Conservation (phyloP, 2,329 filamentous ascomycete species). For the Ophiostoma sp. region DNA sequence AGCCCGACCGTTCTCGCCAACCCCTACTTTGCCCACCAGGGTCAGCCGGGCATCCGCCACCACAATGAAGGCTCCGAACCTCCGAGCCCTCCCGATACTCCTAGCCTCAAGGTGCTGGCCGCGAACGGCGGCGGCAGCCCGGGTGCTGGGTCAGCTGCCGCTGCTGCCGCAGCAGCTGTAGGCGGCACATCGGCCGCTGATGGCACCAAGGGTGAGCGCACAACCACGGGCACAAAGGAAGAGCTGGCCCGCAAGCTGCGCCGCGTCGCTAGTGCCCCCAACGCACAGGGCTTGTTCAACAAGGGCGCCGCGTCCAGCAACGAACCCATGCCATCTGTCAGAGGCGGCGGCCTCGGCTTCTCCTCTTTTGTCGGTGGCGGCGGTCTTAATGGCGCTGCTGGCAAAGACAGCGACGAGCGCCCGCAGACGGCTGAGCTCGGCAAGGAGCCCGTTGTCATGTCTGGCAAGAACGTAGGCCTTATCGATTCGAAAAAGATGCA, state of each 20-base stretch:
- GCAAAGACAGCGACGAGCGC: constrained; percentile 49
- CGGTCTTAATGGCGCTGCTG: constrained; percentile 6
- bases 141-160: constrained; percentile 29
- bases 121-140: constrained; percentile 53
- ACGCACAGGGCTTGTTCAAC: constrained; percentile 85
- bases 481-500: constrained; percentile 41
- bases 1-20: constrained; percentile 93
- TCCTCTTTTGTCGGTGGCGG: background rate
- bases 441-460: constrained; percentile 67
- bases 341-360: background rate
- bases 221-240: constrained; percentile 78
- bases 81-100: constrained; percentile 86
- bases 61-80: constrained; percentile 92
- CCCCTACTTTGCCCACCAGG: constrained; percentile 95
- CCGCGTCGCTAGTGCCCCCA: constrained; percentile 91
- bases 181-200: background rate
- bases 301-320: constrained; percentile 40
- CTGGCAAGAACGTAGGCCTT: constrained; percentile 43
- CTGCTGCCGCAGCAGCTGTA: constrained; percentile 14
- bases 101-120: constrained; percentile 66
- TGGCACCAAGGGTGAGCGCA: constrained; percentile 60
- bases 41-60: constrained; percentile 85
- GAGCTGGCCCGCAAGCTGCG: constrained; percentile 88
- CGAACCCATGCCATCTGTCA: constrained; percentile 13
- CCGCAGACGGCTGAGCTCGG: constrained; percentile 81